A percentile compares a stretch with the other conserved stretches of the same genome.
These are phyloP conservation scores for Cicer yamashitae DNA, from an alignment of 306 rosid species.

Conservation along the genomic window DNA sequence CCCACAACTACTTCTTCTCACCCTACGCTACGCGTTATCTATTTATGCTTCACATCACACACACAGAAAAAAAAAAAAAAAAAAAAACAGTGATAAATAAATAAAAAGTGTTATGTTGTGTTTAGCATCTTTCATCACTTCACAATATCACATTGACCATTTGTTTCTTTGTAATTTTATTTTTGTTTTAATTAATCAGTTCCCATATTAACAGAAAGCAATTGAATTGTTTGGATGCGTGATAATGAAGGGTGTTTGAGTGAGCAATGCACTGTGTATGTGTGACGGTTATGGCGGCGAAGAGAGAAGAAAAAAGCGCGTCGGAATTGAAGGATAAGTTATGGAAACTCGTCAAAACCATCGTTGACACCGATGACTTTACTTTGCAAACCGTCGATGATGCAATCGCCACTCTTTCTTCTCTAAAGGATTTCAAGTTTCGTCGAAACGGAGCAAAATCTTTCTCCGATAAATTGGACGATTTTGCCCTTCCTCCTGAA, in stretches of 20 bases:
- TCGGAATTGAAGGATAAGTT: slow-evolving; percentile 61
- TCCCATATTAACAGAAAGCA: too few species aligned
- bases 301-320: slow-evolving; percentile 28
- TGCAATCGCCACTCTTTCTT: slow-evolving; percentile 57
- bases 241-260: not conserved
- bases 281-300: slow-evolving; percentile 48
- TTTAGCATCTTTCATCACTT: too few species aligned
- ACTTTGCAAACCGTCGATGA: slow-evolving; percentile 46
- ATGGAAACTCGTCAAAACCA: slow-evolving; percentile 51
- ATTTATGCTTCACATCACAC: not conserved
- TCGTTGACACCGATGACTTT: slow-evolving; percentile 59
- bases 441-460: not conserved
- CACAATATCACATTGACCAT: too few species aligned
- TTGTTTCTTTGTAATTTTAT: too few species aligned
- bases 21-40: slow-evolving; percentile 30
- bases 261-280: not conserved
- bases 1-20: not conserved
- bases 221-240: too few species aligned
- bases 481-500: slow-evolving; percentile 51
- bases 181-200: too few species aligned
- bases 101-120: not conserved
- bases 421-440: slow-evolving; percentile 55
- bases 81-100: too few species aligned
- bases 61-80: too few species aligned
- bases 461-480: slow-evolving; percentile 40